Evolutionary conservation across 164 flowering plant genomes (phyloP), one percentile per base, ranked within the genome.

Genomic region (Vitis rotundifolia): DNA sequence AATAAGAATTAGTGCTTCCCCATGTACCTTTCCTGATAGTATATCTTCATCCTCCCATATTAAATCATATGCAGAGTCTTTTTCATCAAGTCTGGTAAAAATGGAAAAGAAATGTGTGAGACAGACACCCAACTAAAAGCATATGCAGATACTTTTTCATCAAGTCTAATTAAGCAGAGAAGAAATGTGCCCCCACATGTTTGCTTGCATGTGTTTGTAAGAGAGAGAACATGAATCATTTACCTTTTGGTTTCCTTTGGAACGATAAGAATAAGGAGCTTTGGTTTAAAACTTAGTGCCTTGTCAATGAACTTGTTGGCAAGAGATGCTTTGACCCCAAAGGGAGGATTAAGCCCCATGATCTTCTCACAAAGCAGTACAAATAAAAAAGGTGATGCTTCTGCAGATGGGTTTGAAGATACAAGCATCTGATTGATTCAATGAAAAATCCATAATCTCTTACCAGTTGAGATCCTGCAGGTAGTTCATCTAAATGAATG

Each of bases 301-400:
- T 90, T 88, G 37, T 87, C 71, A 44, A 95, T 84, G 74, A 89
- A 93, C 80, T 81, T 73, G 82, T 93, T 90, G 10, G 97, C 99
- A 60, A 88, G 81, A 47, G 80, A 54, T 19, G 89, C 88, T 63
- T 86, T 84, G 5, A 84, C 80, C 57, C 98, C 99, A 77, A 95
- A 93, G 26, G 98, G 99, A 63, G 98, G 97, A 80, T 89, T 93
- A 52, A 95, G 81, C 12, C 94, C 98, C 89, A 95, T 90, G 60
- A 95, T 81, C 98, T 95, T 73, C 16, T 49, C 71, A 60, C 44
- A 37, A 51, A 44, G 67, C 68, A n/a, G 47, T 50, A 13, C 49
- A 29, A 11, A 72, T 2, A 22, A 18, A 54, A 26, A 61, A 44
- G 48, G 37, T 29, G 68, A 55, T 9, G 26, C 29, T 22, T 22